Conservation (phyloP, 768 basidiomycete genomes). For the Mycena metata region DNA sequence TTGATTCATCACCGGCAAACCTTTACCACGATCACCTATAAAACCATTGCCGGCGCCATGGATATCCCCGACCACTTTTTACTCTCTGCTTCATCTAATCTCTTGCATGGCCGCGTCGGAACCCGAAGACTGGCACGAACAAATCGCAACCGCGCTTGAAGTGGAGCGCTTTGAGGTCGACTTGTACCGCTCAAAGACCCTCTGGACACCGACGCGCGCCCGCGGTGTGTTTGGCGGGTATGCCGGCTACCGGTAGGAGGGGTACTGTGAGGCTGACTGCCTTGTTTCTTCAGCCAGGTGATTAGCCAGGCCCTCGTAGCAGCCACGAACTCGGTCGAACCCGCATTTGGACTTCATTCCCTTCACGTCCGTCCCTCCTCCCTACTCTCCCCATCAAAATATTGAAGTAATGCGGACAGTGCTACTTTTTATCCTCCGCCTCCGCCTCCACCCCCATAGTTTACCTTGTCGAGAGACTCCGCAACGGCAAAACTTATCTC, state of each 20-base stretch:
- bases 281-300: conserved; percentile 67
- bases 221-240: conserved; percentile 88
- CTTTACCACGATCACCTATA: neutral
- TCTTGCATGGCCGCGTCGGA: conserved; percentile 13
- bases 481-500: conserved; percentile 80
- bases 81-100: neutral
- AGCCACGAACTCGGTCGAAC: conserved; percentile 80
- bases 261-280: conserved; percentile 1
- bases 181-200: conserved; percentile 81
- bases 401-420: conserved; percentile 56
- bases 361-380: conserved; percentile 34
- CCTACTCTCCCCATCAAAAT: conserved; percentile 40
- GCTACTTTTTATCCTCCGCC: conserved; percentile 85
- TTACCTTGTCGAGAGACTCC: conserved; percentile 82
- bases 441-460: conserved; percentile 81
- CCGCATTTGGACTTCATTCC: conserved; percentile 72
- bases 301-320: conserved; percentile 89
- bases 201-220: conserved; percentile 71
- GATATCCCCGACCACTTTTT: neutral
- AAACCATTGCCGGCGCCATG: neutral
- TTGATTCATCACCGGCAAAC: neutral
- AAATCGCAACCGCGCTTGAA: conserved; percentile 81
- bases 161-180: conserved; percentile 84
- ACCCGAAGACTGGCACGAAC: conserved; percentile 51
- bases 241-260: conserved; percentile 26